Percentiles rank a stretch among this genome's conserved stretches.
Evolutionary conservation across 257 asterid species (phyloP).

Genomic region (Scutellaria baicalensis): DNA sequence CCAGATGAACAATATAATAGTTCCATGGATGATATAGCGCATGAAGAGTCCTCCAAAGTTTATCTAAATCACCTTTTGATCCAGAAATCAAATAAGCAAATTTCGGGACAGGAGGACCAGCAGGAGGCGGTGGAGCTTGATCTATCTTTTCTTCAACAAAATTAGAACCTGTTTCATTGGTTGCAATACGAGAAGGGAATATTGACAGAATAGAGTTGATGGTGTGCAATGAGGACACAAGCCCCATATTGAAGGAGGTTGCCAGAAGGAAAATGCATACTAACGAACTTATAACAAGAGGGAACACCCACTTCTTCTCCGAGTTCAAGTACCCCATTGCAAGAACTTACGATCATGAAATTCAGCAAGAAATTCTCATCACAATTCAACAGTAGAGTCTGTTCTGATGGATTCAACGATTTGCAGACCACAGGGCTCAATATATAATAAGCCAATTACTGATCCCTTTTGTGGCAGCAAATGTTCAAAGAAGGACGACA

Average conservation of each 20-base stretch:
- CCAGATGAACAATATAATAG: slow-evolving; percentile 84
- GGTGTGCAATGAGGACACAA: slow-evolving; percentile 46
- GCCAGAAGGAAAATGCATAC: slow-evolving; percentile 55
- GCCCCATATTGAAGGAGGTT: slow-evolving; percentile 63
- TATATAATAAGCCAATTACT: neutral
- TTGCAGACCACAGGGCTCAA: slow-evolving; percentile 3
- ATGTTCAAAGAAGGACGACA: slow-evolving; percentile 20
- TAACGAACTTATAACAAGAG: slow-evolving; percentile 57
- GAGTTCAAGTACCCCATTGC: slow-evolving; percentile 52
- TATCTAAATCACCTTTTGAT: slow-evolving; percentile 77
- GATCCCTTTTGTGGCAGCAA: slow-evolving; percentile 25
- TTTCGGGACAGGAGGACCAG: slow-evolving; percentile 55
- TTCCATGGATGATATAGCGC: slow-evolving; percentile 84
- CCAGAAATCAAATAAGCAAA: slow-evolving; percentile 87
- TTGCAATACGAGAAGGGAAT: slow-evolving; percentile 38
- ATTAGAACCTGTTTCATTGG: slow-evolving; percentile 25
- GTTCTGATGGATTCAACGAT: slow-evolving; percentile 14
- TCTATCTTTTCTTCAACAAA: slow-evolving; percentile 41
- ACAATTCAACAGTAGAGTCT: neutral
- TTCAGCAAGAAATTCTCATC: slow-evolving; percentile 17
- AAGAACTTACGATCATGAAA: slow-evolving; percentile 32
- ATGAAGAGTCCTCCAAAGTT: slow-evolving; percentile 82
- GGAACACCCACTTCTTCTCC: slow-evolving; percentile 79
- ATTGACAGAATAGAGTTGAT: slow-evolving; percentile 51
- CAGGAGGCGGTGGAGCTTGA: slow-evolving; percentile 41